Base-by-base conservation (phyloP, 805 yeast species). In the Yarrowia deformans region DNA sequence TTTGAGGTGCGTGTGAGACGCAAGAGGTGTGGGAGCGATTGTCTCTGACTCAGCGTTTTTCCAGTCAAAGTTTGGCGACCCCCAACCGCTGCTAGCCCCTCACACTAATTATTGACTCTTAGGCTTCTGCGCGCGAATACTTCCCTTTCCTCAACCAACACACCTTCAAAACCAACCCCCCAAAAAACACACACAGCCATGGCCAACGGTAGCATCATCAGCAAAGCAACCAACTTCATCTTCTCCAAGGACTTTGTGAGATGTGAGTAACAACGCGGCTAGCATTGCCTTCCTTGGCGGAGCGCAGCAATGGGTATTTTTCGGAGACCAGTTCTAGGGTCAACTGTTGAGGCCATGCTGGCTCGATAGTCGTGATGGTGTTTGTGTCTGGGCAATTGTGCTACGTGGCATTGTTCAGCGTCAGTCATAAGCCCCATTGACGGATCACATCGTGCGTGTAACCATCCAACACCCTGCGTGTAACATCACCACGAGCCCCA, bases 231-330 rank as follows among this genome's bases (percentile, higher is more conserved):
- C 46, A 77, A 79, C 73, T 80, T 75, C 70, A 10, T 80, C 45
- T 80, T 80, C 74, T 77, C 80, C 76, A 80, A 79, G 72, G 75
- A 78, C 69, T 78, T 77, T 67, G 70, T 80, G 63, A 77, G 74
- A n/a, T 60, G 75, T 80, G 75, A 58, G 79, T 72, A 50, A 23
- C 29, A 23, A 23, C 29, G 13, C 18, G 13, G 19, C 13, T n/a
- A 34, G 32, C 42, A 19, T 8, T 8, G 43, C 43, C 13, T 37
- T 13, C 18, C 19, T 48, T 48, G 35, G n/a, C 37, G 12, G 32
- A 37, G 35, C 37, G 9, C 13, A 13, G 18, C 4, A 23, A 23
- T 23, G 29, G 34, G 8, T 18, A 14, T 64, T 23, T 49, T 45
- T 16, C 67, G 63, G 60, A 35, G 9, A 16, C 18, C 19, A 32